A percentile compares a stretch with the other conserved stretches of the same genome.
Conservation (phyloP, 2,329 filamentous ascomycete genomes). For the Exophiala sp. region DNA sequence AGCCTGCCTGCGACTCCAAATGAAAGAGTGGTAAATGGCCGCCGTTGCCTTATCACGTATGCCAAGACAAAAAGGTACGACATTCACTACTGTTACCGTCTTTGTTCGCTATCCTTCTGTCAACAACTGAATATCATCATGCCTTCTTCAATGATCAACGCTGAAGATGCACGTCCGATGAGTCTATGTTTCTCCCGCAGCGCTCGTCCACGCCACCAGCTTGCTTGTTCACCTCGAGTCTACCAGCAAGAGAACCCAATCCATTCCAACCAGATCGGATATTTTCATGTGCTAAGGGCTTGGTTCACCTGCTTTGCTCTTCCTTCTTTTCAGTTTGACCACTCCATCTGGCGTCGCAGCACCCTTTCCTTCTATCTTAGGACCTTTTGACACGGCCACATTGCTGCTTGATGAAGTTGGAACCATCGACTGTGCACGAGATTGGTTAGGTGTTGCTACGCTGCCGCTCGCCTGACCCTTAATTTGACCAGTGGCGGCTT, state of each 20-base stretch:
- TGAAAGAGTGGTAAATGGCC: not conserved
- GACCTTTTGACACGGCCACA: not conserved
- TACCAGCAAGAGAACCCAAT: no score
- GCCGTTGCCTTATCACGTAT: no score
- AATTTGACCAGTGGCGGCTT: conserved; percentile 20
- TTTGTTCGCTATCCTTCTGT: no score
- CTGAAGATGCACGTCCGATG: no score
- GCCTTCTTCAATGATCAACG: no score
- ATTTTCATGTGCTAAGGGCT: conserved; percentile 3
- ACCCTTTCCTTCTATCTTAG: conserved; percentile 5
- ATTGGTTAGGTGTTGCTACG: conserved; percentile 12
- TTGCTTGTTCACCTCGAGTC: no score
- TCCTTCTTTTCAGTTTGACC: conserved; percentile 18
- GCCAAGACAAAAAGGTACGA: no score
- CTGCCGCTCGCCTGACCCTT: conserved; percentile 5
- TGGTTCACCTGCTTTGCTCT: conserved; percentile 17
- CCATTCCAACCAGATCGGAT: not conserved
- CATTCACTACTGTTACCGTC: no score
- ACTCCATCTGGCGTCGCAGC: conserved; percentile 5
- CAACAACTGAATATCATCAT: no score
- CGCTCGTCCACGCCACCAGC: no score
- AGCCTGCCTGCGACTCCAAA: conserved; percentile 2
- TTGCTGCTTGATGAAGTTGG: conserved; percentile 1
- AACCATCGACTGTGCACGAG: conserved; percentile 17
- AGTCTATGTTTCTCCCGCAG: no score